Percentiles rank a stretch among this genome's conserved stretches.
Conservation (phyloP, 2,329 filamentous ascomycete species). For the Decorospora gaudefroyi region DNA sequence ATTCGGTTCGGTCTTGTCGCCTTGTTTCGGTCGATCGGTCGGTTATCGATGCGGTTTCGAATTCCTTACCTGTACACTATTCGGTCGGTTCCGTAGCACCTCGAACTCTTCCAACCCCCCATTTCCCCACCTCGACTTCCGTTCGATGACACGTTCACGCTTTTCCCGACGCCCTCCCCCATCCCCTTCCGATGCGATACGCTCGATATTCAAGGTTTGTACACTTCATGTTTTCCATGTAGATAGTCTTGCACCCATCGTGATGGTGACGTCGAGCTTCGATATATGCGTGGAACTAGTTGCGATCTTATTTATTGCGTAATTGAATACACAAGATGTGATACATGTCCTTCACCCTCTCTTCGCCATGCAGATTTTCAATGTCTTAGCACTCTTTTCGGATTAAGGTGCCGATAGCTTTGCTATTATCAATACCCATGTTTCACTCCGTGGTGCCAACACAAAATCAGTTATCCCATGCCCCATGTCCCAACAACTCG, state of each 20-base stretch:
- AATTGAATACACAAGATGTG: too few species aligned
- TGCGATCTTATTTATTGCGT: too few species aligned
- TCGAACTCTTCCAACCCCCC: constrained; percentile 33
- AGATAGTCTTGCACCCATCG: constrained; percentile 5
- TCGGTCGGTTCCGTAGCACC: constrained; percentile 44
- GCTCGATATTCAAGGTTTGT: constrained; percentile 16
- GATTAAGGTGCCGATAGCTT: too few species aligned
- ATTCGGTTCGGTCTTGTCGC: constrained; percentile 41
- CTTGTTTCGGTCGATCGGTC: constrained; percentile 42
- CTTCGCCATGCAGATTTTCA: too few species aligned
- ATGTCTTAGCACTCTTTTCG: too few species aligned
- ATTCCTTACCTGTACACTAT: constrained; percentile 45
- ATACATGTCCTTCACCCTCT: too few species aligned
- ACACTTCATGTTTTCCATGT: constrained; percentile 8
- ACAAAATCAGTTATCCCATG: too few species aligned
- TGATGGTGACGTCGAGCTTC: constrained; percentile 11
- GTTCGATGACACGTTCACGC: constrained; percentile 14
- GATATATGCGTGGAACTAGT: too few species aligned
- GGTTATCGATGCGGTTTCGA: constrained; percentile 41
- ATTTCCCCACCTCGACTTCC: constrained; percentile 16
- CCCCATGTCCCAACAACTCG: too few species aligned
- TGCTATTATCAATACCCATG: too few species aligned
- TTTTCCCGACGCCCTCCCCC: constrained; percentile 11
- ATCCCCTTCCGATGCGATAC: constrained; percentile 17
- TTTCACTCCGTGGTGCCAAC: too few species aligned